Percentiles rank a stretch among this genome's conserved stretches.
These are phyloP conservation scores for Saprolegnia parasitica DNA, from an alignment of 352 stramenopile species.

Conservation along the genomic window DNA sequence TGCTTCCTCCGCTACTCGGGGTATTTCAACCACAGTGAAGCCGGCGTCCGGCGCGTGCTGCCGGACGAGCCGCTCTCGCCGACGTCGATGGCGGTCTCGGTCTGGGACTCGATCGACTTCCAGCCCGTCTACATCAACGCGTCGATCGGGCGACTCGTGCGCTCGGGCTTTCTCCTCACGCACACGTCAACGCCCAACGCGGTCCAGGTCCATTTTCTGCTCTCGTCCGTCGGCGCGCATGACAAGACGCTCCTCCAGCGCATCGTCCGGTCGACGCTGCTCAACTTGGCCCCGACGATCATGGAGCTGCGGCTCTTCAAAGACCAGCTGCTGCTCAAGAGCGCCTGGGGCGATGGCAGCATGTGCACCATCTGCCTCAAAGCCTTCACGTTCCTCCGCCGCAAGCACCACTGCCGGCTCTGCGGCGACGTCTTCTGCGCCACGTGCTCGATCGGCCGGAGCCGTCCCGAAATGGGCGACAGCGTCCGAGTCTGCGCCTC, in stretches of 20 bases:
- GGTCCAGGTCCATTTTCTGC: slow-evolving; percentile 22
- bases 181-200: slow-evolving; percentile 22
- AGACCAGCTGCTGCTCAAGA: slow-evolving; percentile 23
- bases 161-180: slow-evolving; percentile 23
- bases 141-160: slow-evolving; percentile 14
- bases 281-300: slow-evolving; percentile 18
- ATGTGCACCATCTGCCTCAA: slow-evolving; percentile 45
- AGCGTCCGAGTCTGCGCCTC: slow-evolving; percentile 16
- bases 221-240: slow-evolving; percentile 1
- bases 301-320: slow-evolving; percentile 29
- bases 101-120: slow-evolving; percentile 21
- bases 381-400: slow-evolving; percentile 62
- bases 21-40: slow-evolving; percentile 18
- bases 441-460: slow-evolving; percentile 48
- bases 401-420: slow-evolving; percentile 75
- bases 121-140: background rate
- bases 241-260: slow-evolving; percentile 24
- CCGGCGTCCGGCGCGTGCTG: slow-evolving; percentile 3
- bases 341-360: slow-evolving; percentile 10
- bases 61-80: slow-evolving; percentile 11
- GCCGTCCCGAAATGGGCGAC: slow-evolving; percentile 23
- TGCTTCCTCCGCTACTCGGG: slow-evolving; percentile 27
- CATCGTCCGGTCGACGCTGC: slow-evolving; percentile 20
- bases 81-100: slow-evolving; percentile 15
- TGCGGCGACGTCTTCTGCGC: slow-evolving; percentile 68